Evolutionary conservation across 192 early-diverging fungal species (phyloP), one percentile per base, ranked within the genome.

Genomic region (Geranomyces variabilis): DNA sequence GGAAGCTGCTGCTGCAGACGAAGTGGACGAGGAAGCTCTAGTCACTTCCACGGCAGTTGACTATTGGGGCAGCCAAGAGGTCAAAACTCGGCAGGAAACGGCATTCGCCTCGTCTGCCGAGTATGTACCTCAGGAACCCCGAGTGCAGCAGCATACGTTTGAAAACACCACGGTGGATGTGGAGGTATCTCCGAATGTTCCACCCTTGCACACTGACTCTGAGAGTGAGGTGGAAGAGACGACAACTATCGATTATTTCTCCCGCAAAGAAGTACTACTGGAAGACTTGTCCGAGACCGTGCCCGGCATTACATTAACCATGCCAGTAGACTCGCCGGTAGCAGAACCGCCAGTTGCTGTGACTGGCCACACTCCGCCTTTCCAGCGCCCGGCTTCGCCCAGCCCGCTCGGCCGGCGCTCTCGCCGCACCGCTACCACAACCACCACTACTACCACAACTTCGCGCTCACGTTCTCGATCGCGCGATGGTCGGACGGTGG

Each of bases 381-480:
- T 3, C 15, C 6, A 6, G 4, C 51, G 51, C 26, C 7, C 51
- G 26, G 19, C 6, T 28, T 55, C 51, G 3, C 51, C 51, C 14
- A 24, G 21, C 19, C 51, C 21, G 51, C 51, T 55, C 4, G 51
- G 51, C 51, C 51, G 51, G 26, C 51, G 51, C 26, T 55, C 51
- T 55, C 51, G 51, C 21, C 19, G 26, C 19, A 60, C 58, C 29
- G 31, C 31, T 17, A 60, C 28, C 4, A 60, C 29, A 7, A 60
- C 58, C 58, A 60, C 58, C 24, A 60, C 58, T 1, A 33, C 58
- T 19, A 31, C 58, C 9, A 60, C 58, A 7, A 60, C 58, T 33
- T 60, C 58, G 31, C 58, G 58, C 5, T 60, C 58, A 8, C 58
- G 58, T 8, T 60, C 58, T 3, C 58, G 58, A 60, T 26, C 28